Evolutionary conservation across 1,284 basidiomycete species (phyloP), one percentile per base, ranked within the genome.

Genomic region (Ceratobasidium sp.): DNA sequence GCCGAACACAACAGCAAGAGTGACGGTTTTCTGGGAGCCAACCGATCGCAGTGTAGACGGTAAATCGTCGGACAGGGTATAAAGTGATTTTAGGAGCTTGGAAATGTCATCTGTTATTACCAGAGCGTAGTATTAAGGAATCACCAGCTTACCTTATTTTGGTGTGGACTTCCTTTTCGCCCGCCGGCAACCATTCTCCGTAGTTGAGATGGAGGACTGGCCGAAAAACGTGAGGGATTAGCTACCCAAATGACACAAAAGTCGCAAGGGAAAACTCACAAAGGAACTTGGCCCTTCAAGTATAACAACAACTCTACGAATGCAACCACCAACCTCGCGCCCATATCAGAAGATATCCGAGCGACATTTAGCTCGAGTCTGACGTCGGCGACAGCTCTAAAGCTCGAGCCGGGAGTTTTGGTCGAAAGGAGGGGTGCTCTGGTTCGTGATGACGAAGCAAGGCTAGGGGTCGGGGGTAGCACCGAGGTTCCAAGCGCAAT

Each of bases 211-310:
- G 58, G 43, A n/a, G 58, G 58, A 25, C 58, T 62, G 34, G 17
- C 2, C 10, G 17, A 10, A n/a, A 52, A 27, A 8, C 38, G 15
- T 22, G 13, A 17, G 15, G 27, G 20, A 53, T 53, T 27, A 32
- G 31, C 6, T 34, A 34, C 31, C 6, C 17, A 40, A 40, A 40
- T 40, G 17, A 40, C 10, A n/a, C 13, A n/a, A 60, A 47, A 47
- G 32, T 12, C 10, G 10, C 8, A 29, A 22, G 17, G 15, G 54
- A 57, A 20, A 20, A 56, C 58, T 62, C 29, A 62, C 58, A 62
- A 62, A 50, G 58, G 58, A 27, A 62, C 58, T 34, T 62, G 58
- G n/a, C 58, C 58, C 45, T 62, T 62, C 35, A 62, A 31, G 31
- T 62, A 62, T 34, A 62, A n/a, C 25, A 49, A 29, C 3, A 62